Evolutionary conservation across 169 alveolate genomes (phyloP), one percentile per base, ranked within the genome.

Genomic region (Babesia sp.): DNA sequence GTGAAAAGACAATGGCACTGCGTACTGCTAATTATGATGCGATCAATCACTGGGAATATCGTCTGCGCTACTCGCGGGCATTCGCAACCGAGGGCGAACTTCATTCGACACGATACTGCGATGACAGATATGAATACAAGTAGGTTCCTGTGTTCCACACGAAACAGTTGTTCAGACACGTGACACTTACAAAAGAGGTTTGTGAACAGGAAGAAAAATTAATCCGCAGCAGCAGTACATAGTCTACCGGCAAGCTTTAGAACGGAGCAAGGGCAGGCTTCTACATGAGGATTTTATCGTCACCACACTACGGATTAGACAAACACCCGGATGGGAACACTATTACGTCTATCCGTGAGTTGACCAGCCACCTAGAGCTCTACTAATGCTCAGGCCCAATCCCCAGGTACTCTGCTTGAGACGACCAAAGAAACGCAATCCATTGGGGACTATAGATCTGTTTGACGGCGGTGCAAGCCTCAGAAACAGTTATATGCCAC

Each of bases 251-350:
- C 57, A 64, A 3, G 83, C 51, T 16, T 44, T 60, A 8, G 45
- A 26, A 16, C 8, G 54, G 41, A 56, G 34, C 60, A 48, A 22
- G 29, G 1, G 44, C 51, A 31, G n/a, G 4, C 18, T 58, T 7
- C 14, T 72, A 42, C 14, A 16, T 26, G 83, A 72, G 29, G 68
- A 41, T 20, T 72, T 72, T 31, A 60, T 72, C 41, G 39, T 29
- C 1, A 56, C 22, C 12, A 22, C 3, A 3, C 74, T 72, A 18
- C 26, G 68, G 1, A 37, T 72, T 5, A 55, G 74, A 16, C 83
- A 72, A 24, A 60, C 83, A 18, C 54, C 64, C 12, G 83, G 83
- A 2, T 72, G 83, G 83, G 68, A 64, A 50, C 83, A 72, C 39
- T 72, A 72, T 41, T 72, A 72, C 50, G 51, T 72, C 3, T 72